Evolutionary conservation across 305 asterid genomes (phyloP).

Genomic region (Plantago lanceolata): DNA sequence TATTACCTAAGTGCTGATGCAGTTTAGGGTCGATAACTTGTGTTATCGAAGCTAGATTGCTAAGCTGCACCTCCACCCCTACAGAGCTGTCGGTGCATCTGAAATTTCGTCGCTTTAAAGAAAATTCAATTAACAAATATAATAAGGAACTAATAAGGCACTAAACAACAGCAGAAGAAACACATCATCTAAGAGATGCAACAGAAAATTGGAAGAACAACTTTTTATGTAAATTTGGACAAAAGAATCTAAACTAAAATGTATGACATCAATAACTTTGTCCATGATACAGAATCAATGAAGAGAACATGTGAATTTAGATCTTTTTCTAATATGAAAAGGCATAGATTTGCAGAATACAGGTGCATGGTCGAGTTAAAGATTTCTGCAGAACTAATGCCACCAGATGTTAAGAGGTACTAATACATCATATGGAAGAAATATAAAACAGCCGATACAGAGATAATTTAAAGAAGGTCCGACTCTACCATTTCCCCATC

Average conservation of each 20-base stretch:
- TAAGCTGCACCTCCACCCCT: constrained; percentile 82
- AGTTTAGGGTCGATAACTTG: constrained; percentile 88
- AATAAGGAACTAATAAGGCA: constrained; percentile 22
- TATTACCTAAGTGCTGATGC: constrained; percentile 79
- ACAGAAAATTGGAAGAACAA: neutral
- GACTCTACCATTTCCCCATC: too few species aligned
- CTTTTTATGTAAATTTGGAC: constrained; percentile 7
- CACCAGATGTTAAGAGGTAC: too few species aligned
- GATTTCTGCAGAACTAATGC: too few species aligned
- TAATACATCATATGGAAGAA: too few species aligned
- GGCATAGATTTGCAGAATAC: too few species aligned
- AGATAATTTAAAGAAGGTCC: too few species aligned
- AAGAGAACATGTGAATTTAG: too few species aligned
- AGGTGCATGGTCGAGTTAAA: too few species aligned
- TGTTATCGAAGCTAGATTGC: constrained; percentile 67
- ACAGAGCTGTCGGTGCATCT: constrained; percentile 79
- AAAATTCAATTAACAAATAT: constrained; percentile 22
- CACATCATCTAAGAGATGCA: neutral
- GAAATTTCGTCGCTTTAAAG: constrained; percentile 81
- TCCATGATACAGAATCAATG: too few species aligned
- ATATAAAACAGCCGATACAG: too few species aligned
- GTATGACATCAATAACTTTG: neutral
- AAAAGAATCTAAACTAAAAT: constrained; percentile 5
- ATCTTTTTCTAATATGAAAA: too few species aligned
- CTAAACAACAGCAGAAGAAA: constrained; percentile 8